Evolutionary conservation across 768 basidiomycete genomes (phyloP).

Genomic region (Auriscalpium orientale): DNA sequence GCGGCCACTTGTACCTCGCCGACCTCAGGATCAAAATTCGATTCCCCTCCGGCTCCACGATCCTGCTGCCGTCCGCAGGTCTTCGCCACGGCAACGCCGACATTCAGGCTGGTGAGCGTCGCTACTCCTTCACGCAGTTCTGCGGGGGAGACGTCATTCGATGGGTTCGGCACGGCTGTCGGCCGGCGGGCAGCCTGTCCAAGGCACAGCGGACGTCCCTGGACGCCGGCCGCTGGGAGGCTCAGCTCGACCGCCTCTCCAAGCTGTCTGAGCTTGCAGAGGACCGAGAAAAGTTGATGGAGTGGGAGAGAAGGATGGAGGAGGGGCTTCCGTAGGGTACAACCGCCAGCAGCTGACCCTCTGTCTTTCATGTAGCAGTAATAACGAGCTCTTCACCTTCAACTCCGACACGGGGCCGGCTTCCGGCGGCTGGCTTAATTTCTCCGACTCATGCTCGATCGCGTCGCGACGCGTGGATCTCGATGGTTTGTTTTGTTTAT

Average conservation of each 20-base stretch:
- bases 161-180: not conserved
- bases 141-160: not conserved
- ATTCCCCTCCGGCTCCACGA: constrained; percentile 14
- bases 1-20: constrained; percentile 14
- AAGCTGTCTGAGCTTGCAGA: not conserved
- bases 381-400: not conserved
- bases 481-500: too few relatives aligned
- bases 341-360: not conserved
- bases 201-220: not conserved
- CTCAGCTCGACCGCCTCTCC: not conserved
- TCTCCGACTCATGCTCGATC: too few relatives aligned
- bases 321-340: not conserved
- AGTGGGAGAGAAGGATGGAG: not conserved
- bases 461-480: too few relatives aligned
- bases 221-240: not conserved
- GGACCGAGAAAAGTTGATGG: not conserved
- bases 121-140: constrained; percentile 7
- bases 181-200: not conserved
- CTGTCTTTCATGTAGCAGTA: not conserved
- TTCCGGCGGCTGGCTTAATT: too few relatives aligned
- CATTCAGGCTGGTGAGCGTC: constrained; percentile 4
- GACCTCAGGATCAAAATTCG: constrained; percentile 13
- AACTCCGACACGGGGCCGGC: not conserved
- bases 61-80: constrained; percentile 14
- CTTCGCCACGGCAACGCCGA: constrained; percentile 14